These are phyloP conservation scores for Pilaira anomala DNA, from an alignment of 192 early-diverging fungal species.

Conservation along the genomic window DNA sequence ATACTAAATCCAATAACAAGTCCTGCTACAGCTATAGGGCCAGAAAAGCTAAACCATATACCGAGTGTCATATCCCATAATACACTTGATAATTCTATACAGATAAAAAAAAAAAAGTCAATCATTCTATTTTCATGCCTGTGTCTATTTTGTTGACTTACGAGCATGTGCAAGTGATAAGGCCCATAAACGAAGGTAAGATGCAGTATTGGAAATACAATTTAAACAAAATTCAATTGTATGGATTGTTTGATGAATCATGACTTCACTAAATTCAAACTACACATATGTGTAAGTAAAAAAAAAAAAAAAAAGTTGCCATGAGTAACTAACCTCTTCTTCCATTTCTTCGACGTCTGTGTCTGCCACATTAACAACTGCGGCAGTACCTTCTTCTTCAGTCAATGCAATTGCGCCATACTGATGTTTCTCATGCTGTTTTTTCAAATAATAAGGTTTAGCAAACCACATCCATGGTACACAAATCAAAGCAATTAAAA, in stretches of 20 bases:
- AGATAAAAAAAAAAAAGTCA: neutral
- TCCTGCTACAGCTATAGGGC: constrained; percentile 59
- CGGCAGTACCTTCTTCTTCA: constrained; percentile 27
- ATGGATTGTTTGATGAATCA: constrained; percentile 99
- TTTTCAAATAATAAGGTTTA: constrained; percentile 85
- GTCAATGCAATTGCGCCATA: constrained; percentile 51
- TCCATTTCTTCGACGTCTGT: constrained; percentile 58
- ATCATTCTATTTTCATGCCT: too few species aligned
- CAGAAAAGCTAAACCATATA: constrained; percentile 47
- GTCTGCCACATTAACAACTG: constrained; percentile 49
- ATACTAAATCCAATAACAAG: constrained; percentile 76
- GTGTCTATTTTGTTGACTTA: neutral
- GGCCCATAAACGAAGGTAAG: constrained; percentile 98
- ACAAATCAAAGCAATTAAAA: constrained; percentile 81
- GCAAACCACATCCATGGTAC: constrained; percentile 97
- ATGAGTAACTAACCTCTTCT: constrained; percentile 14
- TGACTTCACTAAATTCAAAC: constrained; percentile 94
- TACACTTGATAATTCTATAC: constrained; percentile 82
- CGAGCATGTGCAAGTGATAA: constrained; percentile 94
- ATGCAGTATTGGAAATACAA: constrained; percentile 97
- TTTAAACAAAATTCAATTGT: constrained; percentile 97
- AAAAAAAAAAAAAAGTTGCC: neutral
- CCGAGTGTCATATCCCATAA: constrained; percentile 91
- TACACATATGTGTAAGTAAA: constrained; percentile 23
- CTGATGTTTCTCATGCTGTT: constrained; percentile 79